phyloP scores from a whole-genome alignment of 163 green algal genomes.

The Scenedesmus sp. region DNA sequence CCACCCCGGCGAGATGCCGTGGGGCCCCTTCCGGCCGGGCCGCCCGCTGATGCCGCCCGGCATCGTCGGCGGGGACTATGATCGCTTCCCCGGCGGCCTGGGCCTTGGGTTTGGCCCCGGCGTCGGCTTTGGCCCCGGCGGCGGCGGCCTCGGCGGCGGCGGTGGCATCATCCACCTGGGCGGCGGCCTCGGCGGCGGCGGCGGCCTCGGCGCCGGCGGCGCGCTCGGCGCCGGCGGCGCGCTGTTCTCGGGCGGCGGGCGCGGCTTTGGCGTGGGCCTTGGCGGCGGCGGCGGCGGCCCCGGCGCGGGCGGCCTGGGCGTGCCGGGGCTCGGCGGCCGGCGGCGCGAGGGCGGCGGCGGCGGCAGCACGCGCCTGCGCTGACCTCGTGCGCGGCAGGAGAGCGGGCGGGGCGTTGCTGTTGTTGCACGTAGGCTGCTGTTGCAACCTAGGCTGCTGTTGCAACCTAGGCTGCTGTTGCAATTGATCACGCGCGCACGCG shows the following conservation, averaged over 20 bases:
- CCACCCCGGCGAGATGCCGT: constrained; percentile 17
- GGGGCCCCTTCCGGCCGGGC: background rate
- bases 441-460: too few relatives aligned
- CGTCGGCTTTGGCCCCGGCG: background rate
- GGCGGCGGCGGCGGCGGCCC: background rate
- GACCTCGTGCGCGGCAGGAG: too few relatives aligned
- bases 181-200: background rate
- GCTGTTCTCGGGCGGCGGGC: background rate
- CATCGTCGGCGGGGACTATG: constrained; percentile 39
- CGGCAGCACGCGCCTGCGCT: background rate
- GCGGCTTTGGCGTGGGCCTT: background rate
- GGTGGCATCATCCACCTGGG: background rate
- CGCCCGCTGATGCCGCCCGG: constrained; percentile 22
- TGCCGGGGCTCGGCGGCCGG: background rate
- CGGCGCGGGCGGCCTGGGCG: background rate
- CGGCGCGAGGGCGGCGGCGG: background rate
- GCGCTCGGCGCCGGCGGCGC: background rate
- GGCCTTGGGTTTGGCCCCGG: too few relatives aligned
- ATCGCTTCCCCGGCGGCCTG: background rate
- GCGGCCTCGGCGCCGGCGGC: background rate
- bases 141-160: background rate
- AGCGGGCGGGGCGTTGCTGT: too few relatives aligned
- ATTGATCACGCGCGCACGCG: too few relatives aligned
- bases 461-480: too few relatives aligned
- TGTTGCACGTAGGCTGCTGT: too few relatives aligned